phyloP scores from a whole-genome alignment of 805 yeast genomes.

The Komagataella pseudopastoris region DNA sequence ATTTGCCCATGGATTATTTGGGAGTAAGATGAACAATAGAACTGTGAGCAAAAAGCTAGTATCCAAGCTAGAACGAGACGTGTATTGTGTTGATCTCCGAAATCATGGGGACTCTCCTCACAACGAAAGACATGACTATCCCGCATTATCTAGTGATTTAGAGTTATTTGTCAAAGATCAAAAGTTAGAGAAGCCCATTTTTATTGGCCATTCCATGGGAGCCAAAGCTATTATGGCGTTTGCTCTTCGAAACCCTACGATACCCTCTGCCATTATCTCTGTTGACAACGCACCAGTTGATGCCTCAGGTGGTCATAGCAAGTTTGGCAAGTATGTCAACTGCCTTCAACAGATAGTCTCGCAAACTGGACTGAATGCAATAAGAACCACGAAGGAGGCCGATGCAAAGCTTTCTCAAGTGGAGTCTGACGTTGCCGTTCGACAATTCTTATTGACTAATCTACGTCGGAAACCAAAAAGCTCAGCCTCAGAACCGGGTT shows the following conservation, averaged over 20 bases:
- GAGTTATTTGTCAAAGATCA: slow-evolving; percentile 47
- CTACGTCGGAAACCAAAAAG: slow-evolving; percentile 24
- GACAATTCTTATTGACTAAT: slow-evolving; percentile 72
- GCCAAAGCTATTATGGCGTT: slow-evolving; percentile 90
- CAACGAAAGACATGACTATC: slow-evolving; percentile 55
- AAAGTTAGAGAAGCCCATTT: slow-evolving; percentile 33
- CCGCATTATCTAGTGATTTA: slow-evolving; percentile 78
- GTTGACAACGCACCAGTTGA: slow-evolving; percentile 89
- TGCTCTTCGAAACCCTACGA: slow-evolving; percentile 51
- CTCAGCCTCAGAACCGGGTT: slow-evolving; percentile 11
- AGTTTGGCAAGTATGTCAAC: slow-evolving; percentile 54
- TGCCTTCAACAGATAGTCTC: slow-evolving; percentile 48
- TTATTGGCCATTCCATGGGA: slow-evolving; percentile 84
- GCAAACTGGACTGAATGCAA: slow-evolving; percentile 18
- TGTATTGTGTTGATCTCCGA: slow-evolving; percentile 64
- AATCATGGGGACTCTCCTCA: slow-evolving; percentile 94
- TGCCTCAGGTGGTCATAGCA: slow-evolving; percentile 25
- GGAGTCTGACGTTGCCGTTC: slow-evolving; percentile 46
- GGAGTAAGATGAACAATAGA: slow-evolving; percentile 69
- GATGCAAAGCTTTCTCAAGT: slow-evolving; percentile 46
- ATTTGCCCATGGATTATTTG: slow-evolving; percentile 68
- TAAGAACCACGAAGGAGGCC: slow-evolving; percentile 50
- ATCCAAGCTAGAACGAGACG: slow-evolving; percentile 33
- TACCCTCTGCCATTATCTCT: slow-evolving; percentile 48
- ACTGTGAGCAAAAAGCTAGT: slow-evolving; percentile 53